Percentiles rank a stretch among this genome's conserved stretches.
phyloP scores from a whole-genome alignment of 2,329 filamentous ascomycete genomes.

The Fusarium sterilihyphosum region DNA sequence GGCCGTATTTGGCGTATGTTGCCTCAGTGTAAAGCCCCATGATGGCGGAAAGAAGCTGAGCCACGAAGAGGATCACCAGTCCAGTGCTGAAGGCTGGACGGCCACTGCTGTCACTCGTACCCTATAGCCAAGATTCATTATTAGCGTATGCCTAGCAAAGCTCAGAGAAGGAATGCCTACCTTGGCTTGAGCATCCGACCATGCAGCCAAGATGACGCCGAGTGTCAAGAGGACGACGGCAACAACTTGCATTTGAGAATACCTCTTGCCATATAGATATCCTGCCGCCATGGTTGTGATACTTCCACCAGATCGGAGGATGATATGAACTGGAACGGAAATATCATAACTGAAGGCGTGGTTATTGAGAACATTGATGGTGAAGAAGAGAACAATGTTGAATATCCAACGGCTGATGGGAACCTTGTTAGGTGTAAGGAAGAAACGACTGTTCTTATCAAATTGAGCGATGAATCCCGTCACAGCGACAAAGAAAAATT shows the following conservation, averaged over 20 bases:
- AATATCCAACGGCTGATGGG: conserved; percentile 86
- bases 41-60: conserved; percentile 88
- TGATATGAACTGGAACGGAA: conserved; percentile 96
- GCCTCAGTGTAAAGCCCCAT: conserved; percentile 97
- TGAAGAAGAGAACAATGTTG: conserved; percentile 91
- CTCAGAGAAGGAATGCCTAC: conserved; percentile 54
- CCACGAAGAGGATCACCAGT: conserved; percentile 83
- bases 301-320: conserved; percentile 91
- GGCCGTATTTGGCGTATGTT: conserved; percentile 85
- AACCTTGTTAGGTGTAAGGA: conserved; percentile 79
- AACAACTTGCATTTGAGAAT: conserved; percentile 80
- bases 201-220: conserved; percentile 87
- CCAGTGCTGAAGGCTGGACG: conserved; percentile 64
- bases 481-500: conserved; percentile 84
- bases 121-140: conserved; percentile 13
- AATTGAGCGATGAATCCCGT: conserved; percentile 82
- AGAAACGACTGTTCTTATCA: conserved; percentile 74
- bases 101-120: conserved; percentile 21
- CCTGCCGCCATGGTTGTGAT: conserved; percentile 96
- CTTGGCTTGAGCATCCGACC: conserved; percentile 89
- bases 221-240: conserved; percentile 85
- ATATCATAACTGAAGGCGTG: conserved; percentile 98
- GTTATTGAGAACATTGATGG: conserved; percentile 96
- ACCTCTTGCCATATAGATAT: conserved; percentile 84
- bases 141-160: background rate